Percentiles rank a stretch among this genome's conserved stretches.
Evolutionary conservation across 371 early-diverging fungal species (phyloP).

Genomic region (Syncephalastrum sp.): DNA sequence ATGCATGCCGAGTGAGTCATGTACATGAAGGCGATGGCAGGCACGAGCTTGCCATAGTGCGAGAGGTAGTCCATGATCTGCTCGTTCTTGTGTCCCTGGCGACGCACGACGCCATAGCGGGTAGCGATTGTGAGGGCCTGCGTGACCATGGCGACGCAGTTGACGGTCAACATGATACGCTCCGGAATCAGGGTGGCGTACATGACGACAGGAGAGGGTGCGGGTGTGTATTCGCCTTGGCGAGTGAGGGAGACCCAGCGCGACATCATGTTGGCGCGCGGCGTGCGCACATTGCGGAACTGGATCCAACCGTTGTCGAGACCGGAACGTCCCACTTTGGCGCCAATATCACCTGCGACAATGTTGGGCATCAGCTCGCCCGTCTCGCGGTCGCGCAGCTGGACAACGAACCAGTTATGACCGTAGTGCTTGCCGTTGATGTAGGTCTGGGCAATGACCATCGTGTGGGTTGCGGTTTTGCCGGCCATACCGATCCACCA

Average conservation of each 20-base stretch:
- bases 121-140: conserved; percentile 65
- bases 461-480: conserved; percentile 76
- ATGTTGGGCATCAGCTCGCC: conserved; percentile 77
- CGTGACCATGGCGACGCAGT: conserved; percentile 38
- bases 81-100: conserved; percentile 65
- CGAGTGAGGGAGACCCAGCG: conserved; percentile 65
- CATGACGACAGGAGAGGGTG: conserved; percentile 58
- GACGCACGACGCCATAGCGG: conserved; percentile 67
- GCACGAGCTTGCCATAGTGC: conserved; percentile 58
- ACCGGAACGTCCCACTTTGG: conserved; percentile 77
- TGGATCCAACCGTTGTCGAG: conserved; percentile 95
- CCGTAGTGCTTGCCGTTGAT: conserved; percentile 69
- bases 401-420: conserved; percentile 85
- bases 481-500: conserved; percentile 95
- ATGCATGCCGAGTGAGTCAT: conserved; percentile 26
- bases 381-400: conserved; percentile 71
- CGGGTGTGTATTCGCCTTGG: conserved; percentile 58
- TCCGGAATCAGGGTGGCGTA: conserved; percentile 72
- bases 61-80: conserved; percentile 73
- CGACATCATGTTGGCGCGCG: conserved; percentile 79
- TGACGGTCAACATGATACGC: conserved; percentile 46
- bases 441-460: conserved; percentile 61
- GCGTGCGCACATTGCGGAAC: conserved; percentile 84
- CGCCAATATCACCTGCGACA: conserved; percentile 85
- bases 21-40: conserved; percentile 60